These are phyloP conservation scores for Austropuccinia psidii DNA, from an alignment of 1,284 basidiomycete species.

Conservation along the genomic window DNA sequence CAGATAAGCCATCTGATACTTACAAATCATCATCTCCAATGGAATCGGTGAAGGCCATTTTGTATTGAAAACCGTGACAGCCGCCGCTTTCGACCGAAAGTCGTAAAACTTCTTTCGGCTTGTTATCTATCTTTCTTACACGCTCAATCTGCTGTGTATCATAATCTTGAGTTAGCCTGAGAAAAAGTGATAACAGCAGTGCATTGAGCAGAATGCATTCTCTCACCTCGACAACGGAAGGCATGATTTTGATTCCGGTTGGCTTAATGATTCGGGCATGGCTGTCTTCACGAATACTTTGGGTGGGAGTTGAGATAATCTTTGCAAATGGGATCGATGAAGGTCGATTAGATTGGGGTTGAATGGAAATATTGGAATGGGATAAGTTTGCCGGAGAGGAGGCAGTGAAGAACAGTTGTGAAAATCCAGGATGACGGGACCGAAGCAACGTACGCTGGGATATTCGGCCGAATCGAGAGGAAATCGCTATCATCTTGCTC, in stretches of 20 bases:
- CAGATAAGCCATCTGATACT: slow-evolving; percentile 44
- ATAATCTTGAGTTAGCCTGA: background rate
- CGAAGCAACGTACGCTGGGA: no score
- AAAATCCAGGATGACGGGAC: no score
- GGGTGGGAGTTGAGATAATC: no score
- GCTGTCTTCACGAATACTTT: no score
- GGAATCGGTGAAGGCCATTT: slow-evolving; percentile 63
- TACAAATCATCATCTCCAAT: slow-evolving; percentile 69
- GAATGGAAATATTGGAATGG: no score
- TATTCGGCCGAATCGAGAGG: no score
- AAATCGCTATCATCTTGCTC: no score
- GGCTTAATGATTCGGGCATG: no score
- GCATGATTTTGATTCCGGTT: slow-evolving; percentile 1
- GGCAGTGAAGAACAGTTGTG: no score
- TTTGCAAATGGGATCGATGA: no score
- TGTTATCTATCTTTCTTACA: slow-evolving; percentile 1
- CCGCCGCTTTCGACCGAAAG: slow-evolving; percentile 79
- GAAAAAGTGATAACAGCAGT: background rate
- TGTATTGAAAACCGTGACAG: slow-evolving; percentile 89
- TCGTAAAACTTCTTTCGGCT: slow-evolving; percentile 60
- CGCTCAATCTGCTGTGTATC: slow-evolving; percentile 8
- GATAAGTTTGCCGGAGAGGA: no score
- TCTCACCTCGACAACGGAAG: slow-evolving; percentile 11
- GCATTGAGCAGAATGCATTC: background rate
- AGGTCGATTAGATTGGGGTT: no score